Conservation (phyloP, 2,329 filamentous ascomycete genomes). For the Gaeumannomyces sp. region DNA sequence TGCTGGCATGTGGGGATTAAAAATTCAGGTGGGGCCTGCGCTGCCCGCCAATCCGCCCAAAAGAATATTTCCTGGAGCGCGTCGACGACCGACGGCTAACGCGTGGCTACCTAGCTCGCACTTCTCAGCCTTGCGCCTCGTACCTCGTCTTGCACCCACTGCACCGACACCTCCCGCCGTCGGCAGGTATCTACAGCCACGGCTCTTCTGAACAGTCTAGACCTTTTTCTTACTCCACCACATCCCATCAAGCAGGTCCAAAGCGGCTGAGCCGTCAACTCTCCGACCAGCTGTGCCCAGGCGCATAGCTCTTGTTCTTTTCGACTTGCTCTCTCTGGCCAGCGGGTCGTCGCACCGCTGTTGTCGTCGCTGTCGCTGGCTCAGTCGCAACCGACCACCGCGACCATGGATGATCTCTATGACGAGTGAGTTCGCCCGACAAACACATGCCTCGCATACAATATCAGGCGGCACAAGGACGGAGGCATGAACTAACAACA, state of each 20-base stretch:
- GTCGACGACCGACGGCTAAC: background rate
- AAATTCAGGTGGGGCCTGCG: background rate
- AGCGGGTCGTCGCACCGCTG: background rate
- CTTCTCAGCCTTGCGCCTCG: background rate
- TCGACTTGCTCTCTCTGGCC: background rate
- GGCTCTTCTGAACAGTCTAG: background rate
- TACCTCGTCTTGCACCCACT: background rate
- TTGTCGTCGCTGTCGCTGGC: background rate
- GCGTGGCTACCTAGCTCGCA: background rate
- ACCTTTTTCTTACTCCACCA: background rate
- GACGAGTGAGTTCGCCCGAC: constrained; percentile 62
- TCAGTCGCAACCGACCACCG: background rate
- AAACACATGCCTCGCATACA: background rate
- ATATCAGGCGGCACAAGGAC: too few relatives aligned
- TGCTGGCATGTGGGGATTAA: background rate
- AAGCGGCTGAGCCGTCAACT: background rate
- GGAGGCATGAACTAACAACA: background rate
- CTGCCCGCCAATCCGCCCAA: background rate
- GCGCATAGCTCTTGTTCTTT: background rate
- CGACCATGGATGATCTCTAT: constrained; percentile 81
- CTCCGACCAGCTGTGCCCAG: background rate
- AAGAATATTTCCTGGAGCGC: background rate
- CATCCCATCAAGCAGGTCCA: background rate
- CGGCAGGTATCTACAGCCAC: background rate
- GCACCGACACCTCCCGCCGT: background rate